Conservation (phyloP, 371 early-diverging fungal genomes). For the Mucor piriformis region DNA sequence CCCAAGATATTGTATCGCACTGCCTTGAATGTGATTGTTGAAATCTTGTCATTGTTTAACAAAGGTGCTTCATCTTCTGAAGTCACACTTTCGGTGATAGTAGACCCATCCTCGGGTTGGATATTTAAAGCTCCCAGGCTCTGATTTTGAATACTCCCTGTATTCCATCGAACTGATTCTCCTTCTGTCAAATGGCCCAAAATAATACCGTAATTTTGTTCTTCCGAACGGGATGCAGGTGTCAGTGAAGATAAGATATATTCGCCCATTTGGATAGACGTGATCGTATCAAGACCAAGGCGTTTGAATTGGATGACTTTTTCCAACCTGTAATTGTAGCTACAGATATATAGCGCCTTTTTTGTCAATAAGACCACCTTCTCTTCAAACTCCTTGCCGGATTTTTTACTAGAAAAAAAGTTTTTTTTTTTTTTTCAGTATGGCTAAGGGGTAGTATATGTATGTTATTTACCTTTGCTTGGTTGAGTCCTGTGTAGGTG, state of each 20-base stretch:
- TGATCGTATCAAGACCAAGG: conserved; percentile 61
- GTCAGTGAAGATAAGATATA: conserved; percentile 54
- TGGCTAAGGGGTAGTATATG: too few relatives aligned
- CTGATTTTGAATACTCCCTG: conserved; percentile 61
- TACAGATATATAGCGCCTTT: conserved; percentile 73
- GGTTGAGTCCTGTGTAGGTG: conserved; percentile 33
- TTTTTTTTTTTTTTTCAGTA: neutral
- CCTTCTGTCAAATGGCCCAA: conserved; percentile 53
- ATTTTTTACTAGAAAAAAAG: neutral
- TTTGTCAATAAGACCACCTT: conserved; percentile 72
- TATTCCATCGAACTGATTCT: conserved; percentile 60
- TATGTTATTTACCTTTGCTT: conserved; percentile 5
- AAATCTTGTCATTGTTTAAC: neutral
- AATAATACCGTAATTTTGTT: conserved; percentile 66
- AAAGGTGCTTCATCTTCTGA: neutral
- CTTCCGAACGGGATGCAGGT: conserved; percentile 37
- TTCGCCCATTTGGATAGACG: conserved; percentile 62
- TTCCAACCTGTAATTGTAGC: conserved; percentile 72
- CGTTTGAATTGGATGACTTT: conserved; percentile 73
- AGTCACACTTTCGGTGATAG: neutral
- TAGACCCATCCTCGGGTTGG: conserved; percentile 4
- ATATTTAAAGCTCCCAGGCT: conserved; percentile 35
- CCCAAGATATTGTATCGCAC: conserved; percentile 48
- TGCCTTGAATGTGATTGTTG: conserved; percentile 40
- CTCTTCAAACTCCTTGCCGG: conserved; percentile 59